Base-by-base conservation (phyloP, 768 basidiomycete species). In the Russula lepida region DNA sequence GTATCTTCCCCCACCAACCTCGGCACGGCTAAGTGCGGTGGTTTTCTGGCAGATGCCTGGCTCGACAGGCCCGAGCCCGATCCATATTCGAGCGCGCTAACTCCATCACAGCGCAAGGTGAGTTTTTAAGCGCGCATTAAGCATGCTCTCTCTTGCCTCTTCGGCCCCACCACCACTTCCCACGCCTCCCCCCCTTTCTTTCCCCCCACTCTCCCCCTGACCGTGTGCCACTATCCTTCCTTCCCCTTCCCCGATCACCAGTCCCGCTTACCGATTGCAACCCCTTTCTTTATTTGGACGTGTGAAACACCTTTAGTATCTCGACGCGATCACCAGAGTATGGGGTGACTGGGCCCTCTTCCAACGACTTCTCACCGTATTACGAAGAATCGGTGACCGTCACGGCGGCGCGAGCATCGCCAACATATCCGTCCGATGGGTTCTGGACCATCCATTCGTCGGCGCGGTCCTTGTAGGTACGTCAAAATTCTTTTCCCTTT, bases 301-400 rank as follows among this genome's bases (percentile, higher is more conserved):
- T 15, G 3, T 39, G 52, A 27, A 41, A 35, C 35, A 37, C n/a
- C 41, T 19, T 9, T 64, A 92, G 90, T 92, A 92, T 70, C 82
- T 91, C 50, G 89, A 92, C 67, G 83, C 89, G 77, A 92, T 92
- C 63, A 68, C 86, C 51, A 83, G 81, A 64, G 86, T 81, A 0
- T 92, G 90, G 89, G 90, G 89, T 2, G 77, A 72, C 51, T 92
- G 89, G 89, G 66, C 75, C 8, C 79, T 91, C 28, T 91, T 92
- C 72, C 90, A 91, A 68, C 68, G 73, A 0, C 78, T 92, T 0
- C 74, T 92, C 44, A 57, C 68, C 23, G 78, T 80, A 43, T 77
- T 92, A 33, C 80, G 83, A 23, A 68, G 65, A n/a, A 79, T 92
- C 58, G 89, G 83, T 4, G 80, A 86, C 74, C 81, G 79, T 25